phyloP scores from a whole-genome alignment of 495 filamentous ascomycete genomes.

The Aspergillus haitiensis region DNA sequence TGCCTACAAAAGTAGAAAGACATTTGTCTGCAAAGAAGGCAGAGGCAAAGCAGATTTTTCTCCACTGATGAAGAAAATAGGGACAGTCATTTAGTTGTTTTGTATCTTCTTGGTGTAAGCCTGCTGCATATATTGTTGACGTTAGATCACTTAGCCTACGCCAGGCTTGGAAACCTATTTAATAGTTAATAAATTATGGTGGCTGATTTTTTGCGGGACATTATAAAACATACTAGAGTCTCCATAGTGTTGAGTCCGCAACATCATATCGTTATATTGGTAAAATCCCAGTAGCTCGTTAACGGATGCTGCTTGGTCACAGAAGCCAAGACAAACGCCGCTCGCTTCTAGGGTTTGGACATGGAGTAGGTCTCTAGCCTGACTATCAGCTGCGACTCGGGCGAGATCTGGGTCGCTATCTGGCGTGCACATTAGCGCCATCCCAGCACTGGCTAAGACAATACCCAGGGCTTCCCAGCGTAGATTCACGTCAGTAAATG shows the following conservation, averaged over 20 bases:
- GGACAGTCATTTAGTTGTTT: slow-evolving; percentile 44
- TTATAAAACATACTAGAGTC: slow-evolving; percentile 49
- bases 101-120: slow-evolving; percentile 55
- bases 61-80: slow-evolving; percentile 52
- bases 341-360: slow-evolving; percentile 43
- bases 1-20: slow-evolving; percentile 54
- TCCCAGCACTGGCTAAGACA: slow-evolving; percentile 51
- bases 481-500: slow-evolving; percentile 51
- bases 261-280: slow-evolving; percentile 44
- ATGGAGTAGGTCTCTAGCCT: slow-evolving; percentile 34
- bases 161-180: slow-evolving; percentile 52
- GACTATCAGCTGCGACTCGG: slow-evolving; percentile 22
- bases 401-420: slow-evolving; percentile 38
- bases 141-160: slow-evolving; percentile 52
- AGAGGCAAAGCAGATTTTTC: slow-evolving; percentile 53
- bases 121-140: slow-evolving; percentile 56
- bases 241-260: slow-evolving; percentile 50
- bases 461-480: slow-evolving; percentile 62
- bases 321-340: slow-evolving; percentile 46
- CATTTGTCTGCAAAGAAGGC: slow-evolving; percentile 54
- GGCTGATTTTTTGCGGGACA: neutral
- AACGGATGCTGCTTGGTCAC: slow-evolving; percentile 45
- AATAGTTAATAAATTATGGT: slow-evolving; percentile 10
- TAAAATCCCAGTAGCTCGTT: slow-evolving; percentile 51
- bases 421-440: slow-evolving; percentile 40